These are phyloP conservation scores for Cicer pinnatifidum DNA, from an alignment of 306 rosid genomes.

Conservation along the genomic window DNA sequence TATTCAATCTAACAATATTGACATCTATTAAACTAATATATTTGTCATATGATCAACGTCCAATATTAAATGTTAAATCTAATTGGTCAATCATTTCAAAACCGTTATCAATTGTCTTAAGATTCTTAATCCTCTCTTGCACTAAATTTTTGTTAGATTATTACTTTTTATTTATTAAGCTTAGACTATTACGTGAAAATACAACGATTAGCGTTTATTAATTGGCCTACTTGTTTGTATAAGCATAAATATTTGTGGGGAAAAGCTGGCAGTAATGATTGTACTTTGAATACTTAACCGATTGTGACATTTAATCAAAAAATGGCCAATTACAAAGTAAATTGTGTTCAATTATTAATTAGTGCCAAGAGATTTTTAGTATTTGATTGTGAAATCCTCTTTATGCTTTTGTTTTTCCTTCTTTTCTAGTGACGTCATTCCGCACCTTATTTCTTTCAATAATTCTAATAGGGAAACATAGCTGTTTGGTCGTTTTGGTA, in stretches of 20 bases:
- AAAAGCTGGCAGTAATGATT: conserved; percentile 43
- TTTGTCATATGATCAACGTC: no score
- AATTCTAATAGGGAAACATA: conserved; percentile 18
- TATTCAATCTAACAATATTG: no score
- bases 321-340: conserved; percentile 39
- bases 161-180: no score
- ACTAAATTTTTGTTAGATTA: no score
- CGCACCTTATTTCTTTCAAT: conserved; percentile 42
- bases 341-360: conserved; percentile 38
- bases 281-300: conserved; percentile 31
- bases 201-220: neutral
- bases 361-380: conserved; percentile 29
- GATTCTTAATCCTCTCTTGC: no score
- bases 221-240: conserved; percentile 23
- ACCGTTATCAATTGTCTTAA: no score
- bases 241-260: conserved; percentile 29
- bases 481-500: neutral
- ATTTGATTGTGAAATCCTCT: conserved; percentile 42
- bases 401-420: neutral
- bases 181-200: no score
- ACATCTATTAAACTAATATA: no score
- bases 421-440: conserved; percentile 48
- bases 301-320: conserved; percentile 11
- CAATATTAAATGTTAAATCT: no score
- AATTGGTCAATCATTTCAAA: no score